These are phyloP conservation scores for Sugiyamaella sp. DNA, from an alignment of 1,139 yeast genomes.

Conservation along the genomic window DNA sequence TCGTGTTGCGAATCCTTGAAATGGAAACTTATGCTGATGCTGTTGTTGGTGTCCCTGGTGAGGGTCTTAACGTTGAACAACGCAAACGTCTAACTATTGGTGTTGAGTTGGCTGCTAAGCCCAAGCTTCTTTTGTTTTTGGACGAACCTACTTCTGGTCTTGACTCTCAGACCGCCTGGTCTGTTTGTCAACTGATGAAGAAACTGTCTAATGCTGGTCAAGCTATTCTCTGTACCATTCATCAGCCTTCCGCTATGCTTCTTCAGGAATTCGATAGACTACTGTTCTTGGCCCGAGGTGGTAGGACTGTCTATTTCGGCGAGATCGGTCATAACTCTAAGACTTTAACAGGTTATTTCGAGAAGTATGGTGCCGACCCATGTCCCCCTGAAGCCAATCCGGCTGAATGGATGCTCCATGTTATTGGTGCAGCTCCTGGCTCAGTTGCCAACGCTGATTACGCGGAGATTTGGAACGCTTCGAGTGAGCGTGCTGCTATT, in stretches of 20 bases:
- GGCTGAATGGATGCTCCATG: conserved; percentile 83
- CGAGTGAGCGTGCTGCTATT: conserved; percentile 54
- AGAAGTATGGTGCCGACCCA: conserved; percentile 62
- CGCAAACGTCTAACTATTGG: conserved; percentile 84
- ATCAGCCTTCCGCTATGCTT: conserved; percentile 79
- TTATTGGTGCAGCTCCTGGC: conserved; percentile 82
- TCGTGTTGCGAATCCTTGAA: conserved; percentile 66
- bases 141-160: conserved; percentile 95
- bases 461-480: conserved; percentile 65
- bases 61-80: conserved; percentile 78
- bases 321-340: conserved; percentile 69
- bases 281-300: conserved; percentile 71
- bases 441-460: conserved; percentile 66
- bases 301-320: conserved; percentile 79
- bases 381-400: conserved; percentile 75
- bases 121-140: conserved; percentile 73
- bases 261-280: conserved; percentile 78
- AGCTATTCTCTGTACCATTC: conserved; percentile 81
- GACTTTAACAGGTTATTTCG: conserved; percentile 68
- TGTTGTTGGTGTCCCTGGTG: conserved; percentile 79
- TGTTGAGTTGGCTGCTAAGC: conserved; percentile 87
- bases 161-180: conserved; percentile 92
- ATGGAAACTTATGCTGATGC: conserved; percentile 80
- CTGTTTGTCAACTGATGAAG: conserved; percentile 74
- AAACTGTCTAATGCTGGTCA: conserved; percentile 78